A percentile compares a stretch with the other conserved stretches of the same genome.
Evolutionary conservation across 2,329 filamentous ascomycete species (phyloP).

Genomic region (Calonectria naviculata): DNA sequence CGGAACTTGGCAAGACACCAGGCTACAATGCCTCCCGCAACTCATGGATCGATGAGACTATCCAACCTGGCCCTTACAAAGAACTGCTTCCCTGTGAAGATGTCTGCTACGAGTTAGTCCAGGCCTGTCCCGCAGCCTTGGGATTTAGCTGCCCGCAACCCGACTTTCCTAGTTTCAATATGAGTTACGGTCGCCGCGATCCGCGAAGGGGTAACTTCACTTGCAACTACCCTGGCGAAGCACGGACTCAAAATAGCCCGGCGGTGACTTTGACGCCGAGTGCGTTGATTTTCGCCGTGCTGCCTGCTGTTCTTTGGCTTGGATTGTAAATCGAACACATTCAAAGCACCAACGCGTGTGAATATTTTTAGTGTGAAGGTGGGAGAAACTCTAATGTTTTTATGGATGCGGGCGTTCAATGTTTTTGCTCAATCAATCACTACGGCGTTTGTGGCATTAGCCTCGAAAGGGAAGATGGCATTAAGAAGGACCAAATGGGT

Average conservation of each 20-base stretch:
- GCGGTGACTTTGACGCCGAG: constrained; percentile 29
- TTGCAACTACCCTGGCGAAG: constrained; percentile 53
- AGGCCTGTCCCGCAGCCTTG: constrained; percentile 83
- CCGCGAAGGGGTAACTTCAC: constrained; percentile 38
- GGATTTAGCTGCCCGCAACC: constrained; percentile 78
- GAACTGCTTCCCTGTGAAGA: constrained; percentile 91
- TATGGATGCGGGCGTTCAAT: constrained; percentile 8
- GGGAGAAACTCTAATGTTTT: background rate
- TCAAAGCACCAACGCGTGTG: constrained; percentile 6
- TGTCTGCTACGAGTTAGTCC: constrained; percentile 86
- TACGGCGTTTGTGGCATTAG: constrained; percentile 12
- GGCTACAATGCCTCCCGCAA: constrained; percentile 70
- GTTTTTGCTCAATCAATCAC: background rate
- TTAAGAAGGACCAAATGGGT: background rate
- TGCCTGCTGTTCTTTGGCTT: constrained; percentile 33
- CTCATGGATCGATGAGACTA: constrained; percentile 73
- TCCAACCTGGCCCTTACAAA: constrained; percentile 90
- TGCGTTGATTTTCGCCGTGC: constrained; percentile 22
- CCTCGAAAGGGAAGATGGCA: background rate
- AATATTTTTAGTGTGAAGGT: background rate
- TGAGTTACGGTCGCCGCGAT: constrained; percentile 48
- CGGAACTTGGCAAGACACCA: constrained; percentile 33
- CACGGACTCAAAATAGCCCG: constrained; percentile 43
- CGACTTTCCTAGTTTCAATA: constrained; percentile 45
- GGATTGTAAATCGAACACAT: constrained; percentile 23